Evolutionary conservation across 2,329 filamentous ascomycete genomes (phyloP), one percentile per base, ranked within the genome.

Genomic region (Colletotrichum cuscutae): DNA sequence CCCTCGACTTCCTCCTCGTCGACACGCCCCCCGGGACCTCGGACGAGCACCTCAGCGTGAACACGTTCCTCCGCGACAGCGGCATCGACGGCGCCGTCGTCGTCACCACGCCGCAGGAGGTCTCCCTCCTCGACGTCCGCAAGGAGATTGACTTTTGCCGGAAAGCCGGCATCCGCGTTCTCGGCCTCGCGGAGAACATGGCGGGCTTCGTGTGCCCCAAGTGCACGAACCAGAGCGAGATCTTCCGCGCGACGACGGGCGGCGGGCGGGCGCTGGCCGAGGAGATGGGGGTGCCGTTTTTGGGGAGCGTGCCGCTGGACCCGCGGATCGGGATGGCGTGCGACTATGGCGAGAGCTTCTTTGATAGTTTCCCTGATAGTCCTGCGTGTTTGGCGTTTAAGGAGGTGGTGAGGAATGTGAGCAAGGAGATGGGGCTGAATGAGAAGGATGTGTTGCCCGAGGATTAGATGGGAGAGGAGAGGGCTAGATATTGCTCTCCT

Each of bases 101-200:
- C 68, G 93, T 99, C 35, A 97, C 95, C 0, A 99, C 97, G 6
- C 97, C 97, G 1, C 97, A 99, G 81, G 97, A 99, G 83, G 95
- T 98, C 22, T 90, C 93, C 2, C 86, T 99, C 66, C 87, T 99
- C 57, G 97, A 99, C 80, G 97, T 99, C 13, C 88, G 97, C 76
- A 98, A 98, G 84, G 97, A 99, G 83, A 96, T 99, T 71, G 96
- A 99, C 80, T 99, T 99, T 80, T 99, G 97, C 83, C 89, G 92
- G 71, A 99, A 99, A 84, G 97, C 97, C 0, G 95, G 94, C 4
- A 98, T 99, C 76, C 89, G 88, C 60, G 90, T 99, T 7, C 82
- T 99, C 4, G 97, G 97, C 0, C 86, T 99, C 53, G 97, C 98
- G 19, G 97, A 99, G 86, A 99, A 99, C 80, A 99, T 99, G 97